A percentile compares a stretch with the other conserved stretches of the same genome.
Conservation (phyloP, 208 protist species). For the Trypanosomatidae sp. region DNA sequence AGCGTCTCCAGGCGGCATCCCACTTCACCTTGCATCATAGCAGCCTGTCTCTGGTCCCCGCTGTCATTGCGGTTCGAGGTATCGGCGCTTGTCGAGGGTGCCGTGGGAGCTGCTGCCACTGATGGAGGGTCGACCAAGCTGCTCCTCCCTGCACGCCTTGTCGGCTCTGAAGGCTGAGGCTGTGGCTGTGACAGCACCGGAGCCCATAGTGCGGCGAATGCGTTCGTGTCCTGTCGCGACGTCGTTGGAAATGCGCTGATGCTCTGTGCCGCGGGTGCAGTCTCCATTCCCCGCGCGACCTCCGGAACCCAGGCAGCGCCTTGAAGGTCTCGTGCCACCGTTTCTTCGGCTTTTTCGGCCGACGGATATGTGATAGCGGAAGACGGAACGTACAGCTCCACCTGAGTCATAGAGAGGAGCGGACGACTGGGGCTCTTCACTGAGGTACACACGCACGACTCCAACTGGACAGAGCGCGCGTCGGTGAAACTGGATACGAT, state of each 20-base stretch:
- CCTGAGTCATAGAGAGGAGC: slow-evolving; percentile 16
- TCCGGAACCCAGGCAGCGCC: neutral
- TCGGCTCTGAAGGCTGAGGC: neutral
- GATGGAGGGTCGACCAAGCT: neutral
- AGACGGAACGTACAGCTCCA: slow-evolving; percentile 23
- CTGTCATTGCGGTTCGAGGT: neutral
- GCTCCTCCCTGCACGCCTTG: neutral
- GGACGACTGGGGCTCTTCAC: slow-evolving; percentile 18
- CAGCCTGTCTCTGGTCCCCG: neutral
- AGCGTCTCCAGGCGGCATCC: slow-evolving; percentile 18
- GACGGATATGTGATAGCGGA: slow-evolving; percentile 15
- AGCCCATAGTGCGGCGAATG: neutral
- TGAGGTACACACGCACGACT: slow-evolving; percentile 22
- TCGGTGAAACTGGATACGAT: slow-evolving; percentile 21
- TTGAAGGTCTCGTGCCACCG: slow-evolving; percentile 11
- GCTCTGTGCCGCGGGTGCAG: neutral
- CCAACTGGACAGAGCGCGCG: slow-evolving; percentile 15
- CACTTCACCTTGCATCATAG: slow-evolving; percentile 22
- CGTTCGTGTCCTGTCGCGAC: neutral
- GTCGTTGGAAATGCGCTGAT: neutral
- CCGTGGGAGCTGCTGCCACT: neutral
- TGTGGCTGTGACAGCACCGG: neutral
- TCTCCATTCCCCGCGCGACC: neutral
- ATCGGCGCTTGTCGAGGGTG: neutral
- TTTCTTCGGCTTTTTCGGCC: slow-evolving; percentile 1